Conservation (phyloP, 2,329 filamentous ascomycete species). For the Nigrograna mackinnonii region DNA sequence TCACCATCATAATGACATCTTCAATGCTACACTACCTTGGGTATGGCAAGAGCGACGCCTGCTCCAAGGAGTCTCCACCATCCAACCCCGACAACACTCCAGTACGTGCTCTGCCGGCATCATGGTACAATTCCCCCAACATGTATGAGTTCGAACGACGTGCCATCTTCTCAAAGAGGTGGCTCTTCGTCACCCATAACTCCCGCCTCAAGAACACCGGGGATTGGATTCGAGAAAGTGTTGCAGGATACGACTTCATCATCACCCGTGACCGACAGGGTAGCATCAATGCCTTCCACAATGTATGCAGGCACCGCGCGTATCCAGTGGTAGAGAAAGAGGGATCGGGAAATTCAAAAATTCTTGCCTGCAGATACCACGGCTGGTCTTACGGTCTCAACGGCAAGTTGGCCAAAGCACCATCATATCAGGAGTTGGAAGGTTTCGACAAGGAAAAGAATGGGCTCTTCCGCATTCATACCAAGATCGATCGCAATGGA, state of each 20-base stretch:
- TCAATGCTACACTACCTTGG: conserved; percentile 22
- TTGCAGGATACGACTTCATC: conserved; percentile 47
- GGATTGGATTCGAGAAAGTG: conserved; percentile 58
- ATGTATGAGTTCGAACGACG: conserved; percentile 53
- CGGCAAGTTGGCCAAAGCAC: conserved; percentile 49
- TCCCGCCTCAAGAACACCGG: conserved; percentile 55
- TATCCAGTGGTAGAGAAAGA: conserved; percentile 46
- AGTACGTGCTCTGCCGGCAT: conserved; percentile 46
- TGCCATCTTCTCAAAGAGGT: conserved; percentile 58
- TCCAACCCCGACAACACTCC: conserved; percentile 15
- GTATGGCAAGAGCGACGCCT: conserved; percentile 10
- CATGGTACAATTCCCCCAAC: conserved; percentile 45
- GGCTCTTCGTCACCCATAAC: conserved; percentile 60
- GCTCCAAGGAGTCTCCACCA: conserved; percentile 4
- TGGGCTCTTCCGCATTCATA: conserved; percentile 38
- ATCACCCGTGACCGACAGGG: conserved; percentile 43
- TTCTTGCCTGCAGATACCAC: conserved; percentile 51
- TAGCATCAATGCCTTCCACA: conserved; percentile 47
- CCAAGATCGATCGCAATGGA: conserved; percentile 32
- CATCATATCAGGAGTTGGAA: conserved; percentile 45
- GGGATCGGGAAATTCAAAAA: conserved; percentile 38
- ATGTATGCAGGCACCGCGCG: conserved; percentile 50
- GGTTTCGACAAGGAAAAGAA: conserved; percentile 45
- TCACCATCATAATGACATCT: too few relatives aligned
- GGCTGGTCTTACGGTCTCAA: conserved; percentile 51